phyloP scores from a whole-genome alignment of 768 basidiomycete genomes.

The Leccinum pellstonianum region DNA sequence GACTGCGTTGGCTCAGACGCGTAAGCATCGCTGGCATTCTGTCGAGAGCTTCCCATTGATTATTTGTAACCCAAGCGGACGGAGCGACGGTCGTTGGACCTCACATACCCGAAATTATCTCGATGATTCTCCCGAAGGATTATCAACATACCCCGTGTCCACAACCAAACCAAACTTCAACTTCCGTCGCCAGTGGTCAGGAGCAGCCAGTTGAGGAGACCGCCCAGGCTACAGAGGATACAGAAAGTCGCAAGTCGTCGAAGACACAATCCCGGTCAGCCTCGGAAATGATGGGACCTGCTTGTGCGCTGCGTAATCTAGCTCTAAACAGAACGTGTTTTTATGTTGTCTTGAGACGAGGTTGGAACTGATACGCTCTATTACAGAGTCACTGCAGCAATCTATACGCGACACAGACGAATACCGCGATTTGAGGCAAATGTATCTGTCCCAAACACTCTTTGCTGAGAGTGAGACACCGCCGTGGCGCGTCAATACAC shows the following conservation, averaged over 20 bases:
- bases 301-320: slow-evolving; percentile 24
- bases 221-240: too few relatives aligned
- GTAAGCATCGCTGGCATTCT: slow-evolving; percentile 3
- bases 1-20: slow-evolving; percentile 19
- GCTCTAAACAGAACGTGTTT: slow-evolving; percentile 16
- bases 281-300: slow-evolving; percentile 25
- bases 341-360: background rate
- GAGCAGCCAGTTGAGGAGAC: too few relatives aligned
- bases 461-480: background rate
- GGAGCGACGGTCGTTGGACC: background rate
- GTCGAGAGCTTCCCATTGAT: background rate
- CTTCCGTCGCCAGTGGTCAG: background rate
- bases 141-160: background rate
- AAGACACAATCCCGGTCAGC: slow-evolving; percentile 5
- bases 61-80: background rate
- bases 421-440: background rate
- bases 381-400: background rate
- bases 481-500: background rate
- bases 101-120: background rate
- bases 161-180: background rate
- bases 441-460: background rate
- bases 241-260: background rate
- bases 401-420: background rate
- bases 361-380: background rate
- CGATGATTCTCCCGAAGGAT: background rate